A percentile compares a stretch with the other conserved stretches of the same genome.
Evolutionary conservation across 768 basidiomycete species (phyloP).

Genomic region (Ramaria rubella): DNA sequence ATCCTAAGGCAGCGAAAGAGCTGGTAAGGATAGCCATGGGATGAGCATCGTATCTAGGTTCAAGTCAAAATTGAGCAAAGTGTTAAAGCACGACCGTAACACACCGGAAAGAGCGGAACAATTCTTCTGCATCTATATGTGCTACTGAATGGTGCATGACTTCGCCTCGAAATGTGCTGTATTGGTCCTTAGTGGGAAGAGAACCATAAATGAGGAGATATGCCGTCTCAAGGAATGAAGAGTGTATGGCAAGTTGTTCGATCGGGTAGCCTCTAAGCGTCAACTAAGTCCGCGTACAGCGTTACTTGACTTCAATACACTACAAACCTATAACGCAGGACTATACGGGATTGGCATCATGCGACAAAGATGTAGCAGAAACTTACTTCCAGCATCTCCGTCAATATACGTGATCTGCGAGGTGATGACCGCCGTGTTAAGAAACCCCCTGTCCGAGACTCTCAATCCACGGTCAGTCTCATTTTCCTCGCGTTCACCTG

Average conservation of each 20-base stretch:
- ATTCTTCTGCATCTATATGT: conserved; percentile 61
- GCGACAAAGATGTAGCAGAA: conserved; percentile 16
- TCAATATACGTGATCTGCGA: conserved; percentile 88
- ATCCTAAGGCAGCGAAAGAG: conserved; percentile 82
- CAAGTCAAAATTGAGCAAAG: background rate
- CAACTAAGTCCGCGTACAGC: background rate
- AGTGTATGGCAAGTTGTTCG: conserved; percentile 78
- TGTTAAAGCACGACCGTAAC: background rate
- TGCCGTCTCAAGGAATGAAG: conserved; percentile 74
- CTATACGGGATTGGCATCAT: conserved; percentile 19
- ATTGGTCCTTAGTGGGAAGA: conserved; percentile 60
- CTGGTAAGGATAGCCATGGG: conserved; percentile 88
- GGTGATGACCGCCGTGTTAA: conserved; percentile 76
- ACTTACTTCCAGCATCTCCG: conserved; percentile 72
- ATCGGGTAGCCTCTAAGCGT: conserved; percentile 78
- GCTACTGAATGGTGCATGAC: conserved; percentile 69
- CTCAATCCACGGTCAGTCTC: conserved; percentile 78
- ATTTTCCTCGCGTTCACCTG: conserved; percentile 69
- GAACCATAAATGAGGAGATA: conserved; percentile 88
- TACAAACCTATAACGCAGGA: conserved; percentile 66
- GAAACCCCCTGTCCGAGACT: conserved; percentile 71
- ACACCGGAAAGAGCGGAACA: conserved; percentile 64
- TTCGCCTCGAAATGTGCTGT: conserved; percentile 60
- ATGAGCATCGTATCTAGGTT: conserved; percentile 77
- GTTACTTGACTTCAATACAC: background rate